Evolutionary conservation across 345 rosid species (phyloP).

Genomic region (Syzygium jambos): DNA sequence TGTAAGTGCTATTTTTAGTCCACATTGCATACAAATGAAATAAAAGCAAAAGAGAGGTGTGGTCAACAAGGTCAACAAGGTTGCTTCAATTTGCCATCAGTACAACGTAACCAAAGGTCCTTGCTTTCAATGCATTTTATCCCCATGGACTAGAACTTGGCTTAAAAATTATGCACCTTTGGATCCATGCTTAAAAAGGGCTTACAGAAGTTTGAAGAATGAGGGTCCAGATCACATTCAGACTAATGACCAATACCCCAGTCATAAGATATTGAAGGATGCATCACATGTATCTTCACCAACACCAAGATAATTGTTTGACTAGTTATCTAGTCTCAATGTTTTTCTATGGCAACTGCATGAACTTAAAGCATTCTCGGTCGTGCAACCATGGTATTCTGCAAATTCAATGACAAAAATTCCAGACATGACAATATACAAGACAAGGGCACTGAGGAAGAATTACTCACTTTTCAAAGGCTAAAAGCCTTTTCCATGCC

Average conservation of each 20-base stretch:
- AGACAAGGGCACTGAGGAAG: neutral
- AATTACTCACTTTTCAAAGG: conserved; percentile 73
- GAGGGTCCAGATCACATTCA: neutral
- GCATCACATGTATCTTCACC: neutral
- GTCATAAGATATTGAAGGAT: neutral
- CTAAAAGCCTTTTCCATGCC: conserved; percentile 83
- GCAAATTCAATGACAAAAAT: neutral
- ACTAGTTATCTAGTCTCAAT: neutral
- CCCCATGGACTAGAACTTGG: neutral
- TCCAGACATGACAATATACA: neutral
- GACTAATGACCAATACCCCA: neutral
- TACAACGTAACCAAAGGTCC: neutral
- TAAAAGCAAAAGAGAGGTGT: neutral
- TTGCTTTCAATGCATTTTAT: neutral
- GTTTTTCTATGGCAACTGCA: neutral
- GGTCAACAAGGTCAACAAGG: neutral
- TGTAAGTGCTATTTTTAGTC: neutral
- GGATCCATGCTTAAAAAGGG: neutral
- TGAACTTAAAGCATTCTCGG: neutral
- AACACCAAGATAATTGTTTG: neutral
- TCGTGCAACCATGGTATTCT: neutral
- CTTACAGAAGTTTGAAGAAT: neutral
- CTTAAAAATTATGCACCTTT: neutral
- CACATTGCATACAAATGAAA: neutral
- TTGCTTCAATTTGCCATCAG: neutral